Percentiles rank a stretch among this genome's conserved stretches.
Conservation (phyloP, 108 stramenopile species). For the Nitzschia sp. region DNA sequence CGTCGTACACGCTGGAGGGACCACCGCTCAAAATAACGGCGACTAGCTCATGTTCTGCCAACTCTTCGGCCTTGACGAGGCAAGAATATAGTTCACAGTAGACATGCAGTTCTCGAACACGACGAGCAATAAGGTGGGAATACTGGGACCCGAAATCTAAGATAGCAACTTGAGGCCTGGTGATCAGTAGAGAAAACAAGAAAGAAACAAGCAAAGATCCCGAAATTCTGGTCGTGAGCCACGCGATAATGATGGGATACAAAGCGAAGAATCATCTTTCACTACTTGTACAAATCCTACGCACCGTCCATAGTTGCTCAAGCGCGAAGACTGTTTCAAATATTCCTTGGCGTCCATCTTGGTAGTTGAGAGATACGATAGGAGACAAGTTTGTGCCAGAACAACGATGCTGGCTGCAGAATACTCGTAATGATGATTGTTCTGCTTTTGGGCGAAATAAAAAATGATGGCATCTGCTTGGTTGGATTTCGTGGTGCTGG, state of each 20-base stretch:
- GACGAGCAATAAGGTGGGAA: constrained; percentile 97
- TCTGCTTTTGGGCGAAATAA: neutral
- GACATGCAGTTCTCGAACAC: constrained; percentile 95
- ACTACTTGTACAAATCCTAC: too few relatives aligned
- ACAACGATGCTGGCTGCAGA: too few relatives aligned
- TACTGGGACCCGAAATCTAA: constrained; percentile 99
- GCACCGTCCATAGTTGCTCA: constrained; percentile 74
- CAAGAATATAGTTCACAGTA: constrained; percentile 98
- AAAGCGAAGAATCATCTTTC: too few relatives aligned
- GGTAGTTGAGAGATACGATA: too few relatives aligned
- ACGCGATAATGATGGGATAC: too few relatives aligned
- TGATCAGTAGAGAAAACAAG: neutral
- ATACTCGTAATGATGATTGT: too few relatives aligned
- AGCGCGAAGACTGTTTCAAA: constrained; percentile 66
- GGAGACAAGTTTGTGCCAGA: too few relatives aligned
- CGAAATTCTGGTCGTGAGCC: too few relatives aligned
- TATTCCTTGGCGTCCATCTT: constrained; percentile 29
- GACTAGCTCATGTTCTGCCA: constrained; percentile 75
- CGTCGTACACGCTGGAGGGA: constrained; percentile 91
- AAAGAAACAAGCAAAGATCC: neutral
- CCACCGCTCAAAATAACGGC: constrained; percentile 97
- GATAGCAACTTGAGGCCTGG: constrained; percentile 93
- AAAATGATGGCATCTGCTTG: too few relatives aligned
- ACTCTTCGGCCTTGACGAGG: constrained; percentile 80
- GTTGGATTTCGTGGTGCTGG: neutral